Evolutionary conservation across 495 filamentous ascomycete genomes (phyloP), one percentile per base, ranked within the genome.

Genomic region (Paragyromitra xinjiangensis): DNA sequence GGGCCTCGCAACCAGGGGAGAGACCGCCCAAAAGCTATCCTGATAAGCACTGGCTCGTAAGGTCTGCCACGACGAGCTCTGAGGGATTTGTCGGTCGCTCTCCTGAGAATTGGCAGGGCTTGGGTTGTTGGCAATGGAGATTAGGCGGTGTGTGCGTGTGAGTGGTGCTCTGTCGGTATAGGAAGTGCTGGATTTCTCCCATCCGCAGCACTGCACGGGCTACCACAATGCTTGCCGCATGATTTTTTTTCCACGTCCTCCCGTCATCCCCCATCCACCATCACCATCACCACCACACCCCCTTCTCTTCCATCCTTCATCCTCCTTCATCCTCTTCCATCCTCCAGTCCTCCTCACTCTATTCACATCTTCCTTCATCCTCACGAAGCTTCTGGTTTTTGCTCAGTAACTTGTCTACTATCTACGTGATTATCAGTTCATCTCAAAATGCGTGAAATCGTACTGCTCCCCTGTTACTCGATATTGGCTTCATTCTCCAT

Each of bases 381-480:
- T 72, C 78, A 75, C 58, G 71, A 64, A 78, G 75, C 71, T 75
- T 58, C 67, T 29, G 39, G 58, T 37, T 24, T 70, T 73, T 73
- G 71, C 63, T 68, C 40, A 58, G 42, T 61, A 74, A 39, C 69
- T 51, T 51, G 51, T 73, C 42, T 16, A 72, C 50, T 56, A 55
- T 72, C 73, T 78, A 81, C 78, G 79, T 81, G 74, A 77, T 68
- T 66, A 68, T 75, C 78, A 81, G 78, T 78, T 83, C 82, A 81
- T 67, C 78, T 73, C 88, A 90, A 86, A 81, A 97, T 97, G 93
- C 93, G 93, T 92, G 93, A 97, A 90, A 97, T 97, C 85, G 93
- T 99, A 79, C 56, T 74, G 29, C 26, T 63, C 59, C 75, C 55
- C 39, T 53, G 9, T 39, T 58, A 40, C 48, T 48, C 24, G 37